Evolutionary conservation across 73 alveolate species (phyloP), one percentile per base, ranked within the genome.

Genomic region (Effrenium voratum): DNA sequence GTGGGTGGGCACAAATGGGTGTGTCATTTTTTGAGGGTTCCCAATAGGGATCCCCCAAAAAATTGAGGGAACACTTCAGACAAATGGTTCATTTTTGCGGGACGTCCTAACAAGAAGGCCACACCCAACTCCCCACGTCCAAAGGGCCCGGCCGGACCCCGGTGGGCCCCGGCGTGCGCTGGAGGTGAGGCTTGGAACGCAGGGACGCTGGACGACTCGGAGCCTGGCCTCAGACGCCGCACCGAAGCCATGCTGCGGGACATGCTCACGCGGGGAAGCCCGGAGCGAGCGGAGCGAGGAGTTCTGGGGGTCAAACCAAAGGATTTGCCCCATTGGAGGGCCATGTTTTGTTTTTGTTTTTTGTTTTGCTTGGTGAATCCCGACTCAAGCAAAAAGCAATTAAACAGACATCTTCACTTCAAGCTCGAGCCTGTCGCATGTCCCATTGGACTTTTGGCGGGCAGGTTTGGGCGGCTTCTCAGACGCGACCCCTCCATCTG

Each of bases 221-320:
- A 79, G 44, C 68, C 12, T 28, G 90, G 45, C 45, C 15, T 79
- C 46, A 79, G 45, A 44, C 68, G 30, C 13, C 90, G 45, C 63
- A 79, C 90, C 66, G 45, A 73, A 49, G 46, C 55, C 32, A 87
- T 87, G 95, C 84, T 87, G 68, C 95, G 95, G 36, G 95, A 87
- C 72, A 59, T 87, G 83, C 84, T 87, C n/a, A 45, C 68, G 68
- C 43, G 63, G 63, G 26, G n/a, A n/a, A n/a, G n/a, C n/a, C n/a
- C n/a, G n/a, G n/a, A n/a, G n/a, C n/a, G n/a, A n/a, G n/a, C n/a
- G n/a, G n/a, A n/a, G n/a, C n/a, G n/a, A n/a, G n/a, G n/a, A n/a
- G n/a, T n/a, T n/a, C n/a, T n/a, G n/a, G n/a, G n/a, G n/a, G n/a
- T n/a, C n/a, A n/a, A n/a, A n/a, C n/a, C n/a, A n/a, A n/a, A n/a